These are phyloP conservation scores for Sclerotinia minor DNA, from an alignment of 2,329 filamentous ascomycete genomes.

Conservation along the genomic window DNA sequence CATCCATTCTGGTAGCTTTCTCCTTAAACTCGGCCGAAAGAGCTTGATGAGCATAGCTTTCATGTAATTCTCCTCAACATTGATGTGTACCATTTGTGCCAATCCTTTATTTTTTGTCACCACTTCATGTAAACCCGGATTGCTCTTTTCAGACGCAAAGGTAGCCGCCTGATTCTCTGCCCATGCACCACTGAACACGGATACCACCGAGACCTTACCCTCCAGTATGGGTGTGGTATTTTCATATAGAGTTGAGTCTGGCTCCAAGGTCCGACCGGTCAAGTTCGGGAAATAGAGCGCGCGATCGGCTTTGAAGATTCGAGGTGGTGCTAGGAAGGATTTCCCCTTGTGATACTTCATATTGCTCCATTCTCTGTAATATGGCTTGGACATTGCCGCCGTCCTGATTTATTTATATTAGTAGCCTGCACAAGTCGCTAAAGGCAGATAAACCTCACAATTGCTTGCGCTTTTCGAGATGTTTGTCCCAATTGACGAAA, in stretches of 20 bases:
- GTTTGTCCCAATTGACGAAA: constrained; percentile 82
- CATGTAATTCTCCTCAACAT: constrained; percentile 79
- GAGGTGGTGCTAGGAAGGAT: constrained; percentile 80
- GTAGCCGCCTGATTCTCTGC: constrained; percentile 75
- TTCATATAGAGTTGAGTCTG: constrained; percentile 46
- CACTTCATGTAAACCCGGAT: constrained; percentile 67
- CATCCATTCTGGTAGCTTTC: constrained; percentile 51
- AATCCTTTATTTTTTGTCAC: constrained; percentile 54
- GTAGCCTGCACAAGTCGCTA: background rate
- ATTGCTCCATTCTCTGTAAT: constrained; percentile 95
- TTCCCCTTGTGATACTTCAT: constrained; percentile 83
- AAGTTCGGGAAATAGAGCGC: constrained; percentile 95
- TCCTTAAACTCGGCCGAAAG: constrained; percentile 56
- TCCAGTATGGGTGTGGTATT: constrained; percentile 76
- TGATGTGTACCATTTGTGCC: constrained; percentile 81
- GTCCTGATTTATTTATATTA: constrained; percentile 52
- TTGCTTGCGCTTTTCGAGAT: constrained; percentile 72
- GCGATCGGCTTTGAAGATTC: constrained; percentile 78
- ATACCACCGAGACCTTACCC: constrained; percentile 75
- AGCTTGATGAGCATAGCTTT: constrained; percentile 60
- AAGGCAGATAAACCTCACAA: constrained; percentile 53
- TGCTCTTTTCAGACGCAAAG: constrained; percentile 65
- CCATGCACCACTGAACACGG: constrained; percentile 81
- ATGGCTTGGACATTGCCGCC: constrained; percentile 76
- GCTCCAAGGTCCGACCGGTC: constrained; percentile 72